These are phyloP conservation scores for Cadophora malorum DNA, from an alignment of 2,329 filamentous ascomycete species.

Conservation along the genomic window DNA sequence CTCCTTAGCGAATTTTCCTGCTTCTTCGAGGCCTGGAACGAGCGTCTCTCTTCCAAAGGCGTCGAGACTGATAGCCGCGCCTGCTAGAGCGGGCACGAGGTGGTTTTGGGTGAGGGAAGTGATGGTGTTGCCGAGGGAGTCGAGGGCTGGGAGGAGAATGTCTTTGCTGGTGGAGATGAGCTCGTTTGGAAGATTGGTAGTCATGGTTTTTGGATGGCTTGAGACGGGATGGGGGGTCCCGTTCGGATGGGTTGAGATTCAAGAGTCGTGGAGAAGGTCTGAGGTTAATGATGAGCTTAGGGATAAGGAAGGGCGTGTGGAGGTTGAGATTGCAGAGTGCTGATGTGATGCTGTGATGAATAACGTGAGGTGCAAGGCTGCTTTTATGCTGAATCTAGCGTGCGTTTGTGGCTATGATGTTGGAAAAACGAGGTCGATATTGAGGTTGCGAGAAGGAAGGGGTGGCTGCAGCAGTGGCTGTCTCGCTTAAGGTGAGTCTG, in stretches of 20 bases:
- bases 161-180: background rate
- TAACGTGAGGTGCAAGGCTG: no score
- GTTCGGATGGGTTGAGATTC: no score
- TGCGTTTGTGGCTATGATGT: background rate
- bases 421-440: background rate
- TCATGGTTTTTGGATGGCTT: no score
- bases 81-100: background rate
- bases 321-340: no score
- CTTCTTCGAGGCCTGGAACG: background rate
- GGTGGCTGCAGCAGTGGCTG: background rate
- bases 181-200: no score
- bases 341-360: no score
- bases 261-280: no score
- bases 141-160: background rate
- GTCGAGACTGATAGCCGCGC: slow-evolving; percentile 7
- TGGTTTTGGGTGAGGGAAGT: background rate
- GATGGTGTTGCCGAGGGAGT: background rate
- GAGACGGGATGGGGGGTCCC: no score
- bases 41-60: background rate
- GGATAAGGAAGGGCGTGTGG: no score
- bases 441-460: no score
- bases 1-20: background rate
- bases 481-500: background rate
- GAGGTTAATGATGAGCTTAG: no score
- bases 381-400: no score